Base-by-base conservation (phyloP, 1,284 basidiomycete species). In the Testicularia cyperi region DNA sequence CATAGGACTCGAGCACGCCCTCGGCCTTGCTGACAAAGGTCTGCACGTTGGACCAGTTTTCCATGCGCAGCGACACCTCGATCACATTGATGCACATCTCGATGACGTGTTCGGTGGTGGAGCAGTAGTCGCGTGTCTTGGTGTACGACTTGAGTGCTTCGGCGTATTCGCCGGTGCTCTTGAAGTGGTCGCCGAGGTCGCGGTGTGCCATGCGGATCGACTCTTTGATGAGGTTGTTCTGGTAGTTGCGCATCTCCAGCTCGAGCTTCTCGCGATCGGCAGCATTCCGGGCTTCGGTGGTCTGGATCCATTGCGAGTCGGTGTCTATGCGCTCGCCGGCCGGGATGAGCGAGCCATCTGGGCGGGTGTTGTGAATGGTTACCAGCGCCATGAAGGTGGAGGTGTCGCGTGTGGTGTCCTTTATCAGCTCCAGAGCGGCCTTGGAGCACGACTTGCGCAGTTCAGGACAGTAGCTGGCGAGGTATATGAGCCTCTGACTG, bases 21-120 rank as follows among this genome's bases (percentile, higher is more conserved):
- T 92, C 90, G 7, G 90, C 90, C 78, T 94, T 94, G 83, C 86
- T 89, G 30, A 91, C 84, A 72, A 91, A 92, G 4, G 88, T 89
- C 14, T 85, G 81, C 29, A 92, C 83, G 67, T 90, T 88, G 0
- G 85, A 79, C 75, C 88, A 91, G 76, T 88, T 88, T 51, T 84
- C 81, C 74, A 90, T 85, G 75, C 90, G 87, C 45, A 92, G 83
- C 23, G 91, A 39, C 88, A 82, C 87, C 38, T 75, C 57, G 52
- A 74, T 67, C 10, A 70, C 66, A 29, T 65, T 62, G 26, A 75
- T 28, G 32, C 66, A 72, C 68, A 90, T 89, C 48, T 92, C 89
- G 3, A 92, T 81, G 22, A 91, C 83, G 61, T 92, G 88, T 65
- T 87, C 85, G 40, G 84, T 85, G 2, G 88, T 88, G 5, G 87